Evolutionary conservation across 2,329 filamentous ascomycete genomes (phyloP), one percentile per base, ranked within the genome.

Genomic region (Diaporthe citriasiana): DNA sequence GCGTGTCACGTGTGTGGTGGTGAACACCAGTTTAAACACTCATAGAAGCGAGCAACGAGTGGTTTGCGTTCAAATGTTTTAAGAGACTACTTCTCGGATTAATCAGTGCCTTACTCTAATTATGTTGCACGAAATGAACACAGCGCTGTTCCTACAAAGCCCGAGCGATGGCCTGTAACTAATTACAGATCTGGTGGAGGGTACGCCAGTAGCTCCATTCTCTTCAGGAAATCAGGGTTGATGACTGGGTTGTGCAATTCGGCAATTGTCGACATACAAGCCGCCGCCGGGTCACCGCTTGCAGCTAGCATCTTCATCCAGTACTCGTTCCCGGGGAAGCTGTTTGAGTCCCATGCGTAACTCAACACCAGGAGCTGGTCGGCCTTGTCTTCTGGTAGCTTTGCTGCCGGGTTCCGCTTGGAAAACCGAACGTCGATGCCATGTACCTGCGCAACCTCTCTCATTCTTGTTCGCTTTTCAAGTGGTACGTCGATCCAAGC

Each of bases 341-440:
- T 50, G 27, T 82, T 82, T 3, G 77, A 79, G 40, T 82, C 81
- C 81, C 81, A 82, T 0, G 81, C 79, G 33, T 82, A 82, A 50
- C 77, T 79, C 25, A 82, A 15, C 5, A 82, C 80, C 1, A 82
- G 79, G 0, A 82, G 74, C 38, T 79, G 76, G 13, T 74, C 35
- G 13, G 75, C 76, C 2, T 74, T 73, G 0, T 73, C 60, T 0
- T 25, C 55, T n/a, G 17, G 6, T 5, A 82, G 74, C 71, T 77
- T 79, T 2, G 70, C 76, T 1, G 80, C 71, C 7, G 71, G 71
- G n/a, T 51, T 40, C 6, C 63, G 47, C 30, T 30, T 69, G 6
- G 71, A 40, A 53, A 73, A 73, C 7, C 51, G 17, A 9, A 42
- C 71, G 17, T 70, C 38, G 35, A 70, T 59, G 33, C 51, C 55